Base-by-base conservation (phyloP, 306 rosid species). In the Fagus sylvatica region DNA sequence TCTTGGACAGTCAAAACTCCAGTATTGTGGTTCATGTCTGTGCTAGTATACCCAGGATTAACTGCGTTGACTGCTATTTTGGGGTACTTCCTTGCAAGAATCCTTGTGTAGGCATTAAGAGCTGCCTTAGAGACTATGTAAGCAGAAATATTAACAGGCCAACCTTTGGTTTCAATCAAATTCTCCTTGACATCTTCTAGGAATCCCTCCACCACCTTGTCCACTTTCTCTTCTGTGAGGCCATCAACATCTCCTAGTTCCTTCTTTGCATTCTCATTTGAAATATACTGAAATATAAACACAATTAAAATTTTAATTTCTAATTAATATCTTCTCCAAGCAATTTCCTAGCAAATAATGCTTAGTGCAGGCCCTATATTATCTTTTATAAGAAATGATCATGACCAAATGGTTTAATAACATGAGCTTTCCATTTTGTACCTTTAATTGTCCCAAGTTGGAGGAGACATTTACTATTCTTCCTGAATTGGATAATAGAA, bases 171-270 rank as follows among this genome's bases (percentile, higher is more conserved):
- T 65, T 65, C 15, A 17, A 7, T 8, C 6, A 39, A 11, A 7
- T 65, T 65, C 49, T 65, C 32, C 49, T 65, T 39, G 2, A 17
- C 71, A 7, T 65, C 71, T 65, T 65, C 49, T 3, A 65, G 3
- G 39, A 7, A 39, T 5, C 32, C 32, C 37, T 65, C 32, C 46
- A 65, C 71, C 13, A 65, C 71, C 7, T 65, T 39, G 71, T 65
- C 71, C 71, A 65, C 49, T 39, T 39, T 65, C 71, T 65, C 71
- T 65, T 65, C 49, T 65, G 71, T 65, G 32, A 65, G 71, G 10
- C 48, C 49, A 37, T 39, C 49, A 7, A 17, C 32, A 65, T 37
- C 13, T 65, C 4, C 70, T 65, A 65, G 22, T 30, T 65, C 43
- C 70, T 65, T 65, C 8, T 3, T 10, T 17, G 15, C 32, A 39